Base-by-base conservation (phyloP, 169 alveolate species). In the Eimeria falciformis region DNA sequence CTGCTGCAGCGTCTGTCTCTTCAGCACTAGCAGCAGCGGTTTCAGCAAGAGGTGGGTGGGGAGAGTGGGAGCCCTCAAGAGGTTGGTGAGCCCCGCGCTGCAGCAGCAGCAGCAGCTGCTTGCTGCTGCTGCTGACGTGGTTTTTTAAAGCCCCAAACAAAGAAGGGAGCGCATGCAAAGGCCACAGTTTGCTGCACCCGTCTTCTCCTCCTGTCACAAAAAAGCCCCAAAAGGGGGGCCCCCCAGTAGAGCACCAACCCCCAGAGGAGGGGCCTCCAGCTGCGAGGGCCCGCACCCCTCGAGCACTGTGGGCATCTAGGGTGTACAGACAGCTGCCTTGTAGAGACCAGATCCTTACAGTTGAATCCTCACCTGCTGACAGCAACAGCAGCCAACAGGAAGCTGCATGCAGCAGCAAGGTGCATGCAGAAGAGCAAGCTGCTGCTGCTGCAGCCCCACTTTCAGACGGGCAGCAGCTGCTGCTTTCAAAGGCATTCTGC, bases 301-400 rank as follows among this genome's bases (percentile, higher is more conserved):
- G 55, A 4, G 85, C 92, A 11, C n/a, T 77, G 73, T 85, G 92
- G 75, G 84, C 92, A 56, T 21, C 37, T n/a, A 85, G 55, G 75
- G 81, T 85, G 92, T 85, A 85, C 43, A 85, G 71, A 23, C 79
- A 85, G 1, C 43, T 50, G 71, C 92, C 92, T 6, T 75, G 17
- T 11, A 47, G 83, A n/a, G 84, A 43, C 92, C 92, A 85, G n/a
- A 85, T 47, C 40, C 92, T 75, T 5, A 75, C 77, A 23, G 81
- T 85, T 11, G 92, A 65, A 56, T 85, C 92, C 33, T 85, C 92
- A 45, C 92, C 92, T 2, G 85, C 92, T 7, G 92, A 85, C 1
- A 85, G 69, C 50, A 85, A 47, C 55, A 85, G 58, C 50, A 40
- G 40, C 4, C 92, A 68, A 23, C 85, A 33, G 58, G 47, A 7